A percentile compares a stretch with the other conserved stretches of the same genome.
phyloP scores from a whole-genome alignment of 2,329 filamentous ascomycete species.

The Fusarium duplospermum region DNA sequence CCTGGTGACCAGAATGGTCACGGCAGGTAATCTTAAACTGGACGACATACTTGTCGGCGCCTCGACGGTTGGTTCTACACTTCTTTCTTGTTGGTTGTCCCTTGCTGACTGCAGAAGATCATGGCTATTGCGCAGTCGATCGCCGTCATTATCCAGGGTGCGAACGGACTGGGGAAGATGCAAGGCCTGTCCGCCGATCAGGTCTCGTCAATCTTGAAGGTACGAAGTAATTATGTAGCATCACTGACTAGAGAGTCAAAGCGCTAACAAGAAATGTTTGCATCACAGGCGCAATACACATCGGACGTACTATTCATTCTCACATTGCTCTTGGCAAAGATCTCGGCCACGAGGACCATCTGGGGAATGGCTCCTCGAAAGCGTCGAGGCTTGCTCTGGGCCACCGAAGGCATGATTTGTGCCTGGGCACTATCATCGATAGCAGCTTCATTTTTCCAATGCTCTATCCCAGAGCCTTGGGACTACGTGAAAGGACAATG shows the following conservation, averaged over 20 bases:
- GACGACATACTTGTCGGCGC: slow-evolving; percentile 30
- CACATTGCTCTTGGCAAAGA: slow-evolving; percentile 25
- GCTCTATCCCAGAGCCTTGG: slow-evolving; percentile 33
- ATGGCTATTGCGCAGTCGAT: slow-evolving; percentile 32
- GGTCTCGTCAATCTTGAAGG: slow-evolving; percentile 27
- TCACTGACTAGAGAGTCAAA: not conserved
- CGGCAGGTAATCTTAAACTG: slow-evolving; percentile 20
- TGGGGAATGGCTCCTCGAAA: slow-evolving; percentile 31
- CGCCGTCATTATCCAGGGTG: slow-evolving; percentile 26
- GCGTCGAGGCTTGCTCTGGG: slow-evolving; percentile 10
- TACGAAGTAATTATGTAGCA: not conserved
- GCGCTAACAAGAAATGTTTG: not conserved
- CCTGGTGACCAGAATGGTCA: slow-evolving; percentile 25
- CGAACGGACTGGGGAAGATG: slow-evolving; percentile 33
- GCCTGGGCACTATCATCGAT: slow-evolving; percentile 28
- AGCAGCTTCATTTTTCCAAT: slow-evolving; percentile 23
- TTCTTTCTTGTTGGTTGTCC: not conserved
- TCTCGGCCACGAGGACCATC: slow-evolving; percentile 35
- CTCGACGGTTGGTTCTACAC: slow-evolving; percentile 25
- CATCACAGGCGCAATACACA: slow-evolving; percentile 20
- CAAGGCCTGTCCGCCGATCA: slow-evolving; percentile 6
- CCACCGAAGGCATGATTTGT: slow-evolving; percentile 20
- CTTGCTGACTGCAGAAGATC: slow-evolving; percentile 16
- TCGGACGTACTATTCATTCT: slow-evolving; percentile 26
- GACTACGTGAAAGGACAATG: slow-evolving; percentile 27